Percentiles rank a stretch among this genome's conserved stretches.
These are phyloP conservation scores for Marsdenia floribunda DNA, from an alignment of 257 asterid species.

Conservation along the genomic window DNA sequence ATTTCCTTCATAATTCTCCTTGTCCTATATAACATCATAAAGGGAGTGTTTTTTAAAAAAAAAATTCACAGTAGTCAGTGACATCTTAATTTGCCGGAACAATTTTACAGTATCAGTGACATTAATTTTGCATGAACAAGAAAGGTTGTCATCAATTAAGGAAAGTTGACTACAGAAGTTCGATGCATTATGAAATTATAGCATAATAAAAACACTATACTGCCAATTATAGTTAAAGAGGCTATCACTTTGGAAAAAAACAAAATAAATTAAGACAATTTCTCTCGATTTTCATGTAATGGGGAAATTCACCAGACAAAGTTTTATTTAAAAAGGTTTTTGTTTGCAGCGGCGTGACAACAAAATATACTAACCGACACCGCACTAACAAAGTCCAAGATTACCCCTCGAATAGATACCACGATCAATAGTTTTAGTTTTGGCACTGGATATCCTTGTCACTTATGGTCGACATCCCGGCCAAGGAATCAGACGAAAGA, in stretches of 20 bases:
- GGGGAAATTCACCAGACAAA: conserved; percentile 23
- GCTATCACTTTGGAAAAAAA: conserved; percentile 25
- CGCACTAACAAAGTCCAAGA: neutral
- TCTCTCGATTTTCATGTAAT: conserved; percentile 32
- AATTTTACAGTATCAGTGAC: neutral
- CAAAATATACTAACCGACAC: conserved; percentile 20
- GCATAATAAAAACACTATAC: neutral
- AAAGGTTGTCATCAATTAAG: conserved; percentile 1
- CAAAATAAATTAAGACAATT: conserved; percentile 23
- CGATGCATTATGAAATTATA: neutral
- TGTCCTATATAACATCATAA: conserved; percentile 6
- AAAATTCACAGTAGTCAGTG: no score
- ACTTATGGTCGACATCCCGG: conserved; percentile 44
- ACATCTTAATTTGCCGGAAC: neutral
- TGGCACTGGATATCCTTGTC: conserved; percentile 34
- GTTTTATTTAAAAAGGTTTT: conserved; percentile 30
- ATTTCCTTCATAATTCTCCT: conserved; percentile 20
- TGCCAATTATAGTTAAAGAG: neutral
- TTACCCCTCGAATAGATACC: conserved; percentile 17
- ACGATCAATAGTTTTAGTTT: conserved; percentile 13
- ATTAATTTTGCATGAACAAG: neutral
- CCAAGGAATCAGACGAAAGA: conserved; percentile 42
- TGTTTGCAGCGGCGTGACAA: conserved; percentile 18
- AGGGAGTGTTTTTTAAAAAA: no score
- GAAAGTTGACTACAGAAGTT: conserved; percentile 20